phyloP scores from a whole-genome alignment of 257 asterid species.

The Penstemon barbatus region DNA sequence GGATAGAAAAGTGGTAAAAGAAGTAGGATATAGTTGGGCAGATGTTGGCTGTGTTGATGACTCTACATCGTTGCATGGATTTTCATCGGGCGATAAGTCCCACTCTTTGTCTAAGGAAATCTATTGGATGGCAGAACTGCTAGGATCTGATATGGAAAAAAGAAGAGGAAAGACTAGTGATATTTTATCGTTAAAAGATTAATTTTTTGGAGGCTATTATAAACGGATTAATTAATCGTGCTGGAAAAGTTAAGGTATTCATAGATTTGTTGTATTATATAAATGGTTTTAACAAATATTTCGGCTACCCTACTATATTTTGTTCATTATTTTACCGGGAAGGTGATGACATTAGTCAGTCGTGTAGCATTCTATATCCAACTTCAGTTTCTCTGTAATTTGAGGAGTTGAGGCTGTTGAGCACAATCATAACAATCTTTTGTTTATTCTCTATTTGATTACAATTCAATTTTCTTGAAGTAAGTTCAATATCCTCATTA shows the following conservation, averaged over 20 bases:
- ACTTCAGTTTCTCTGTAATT: no score
- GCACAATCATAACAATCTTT: no score
- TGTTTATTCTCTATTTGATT: no score
- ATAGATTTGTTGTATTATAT: not conserved
- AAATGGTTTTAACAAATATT: no score
- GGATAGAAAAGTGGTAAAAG: conserved; percentile 67
- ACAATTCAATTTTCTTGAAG: no score
- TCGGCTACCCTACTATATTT: no score
- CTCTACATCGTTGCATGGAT: conserved; percentile 60
- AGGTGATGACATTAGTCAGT: no score
- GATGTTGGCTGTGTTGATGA: conserved; percentile 58
- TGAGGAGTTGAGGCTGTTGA: no score
- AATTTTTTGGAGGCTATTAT: not conserved
- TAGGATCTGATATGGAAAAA: conserved; percentile 74
- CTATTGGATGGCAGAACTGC: conserved; percentile 61
- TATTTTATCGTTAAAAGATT: conserved; percentile 14
- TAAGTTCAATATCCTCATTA: no score
- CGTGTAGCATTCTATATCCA: no score
- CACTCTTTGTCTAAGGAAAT: conserved; percentile 63
- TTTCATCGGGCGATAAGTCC: conserved; percentile 82
- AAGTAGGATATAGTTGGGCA: conserved; percentile 90
- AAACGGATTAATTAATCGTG: no score
- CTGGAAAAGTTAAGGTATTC: not conserved
- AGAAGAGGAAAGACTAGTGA: conserved; percentile 31
- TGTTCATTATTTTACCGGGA: no score